Conservation (phyloP, 2,329 filamentous ascomycete species). For the Clonostachys rhizophaga region DNA sequence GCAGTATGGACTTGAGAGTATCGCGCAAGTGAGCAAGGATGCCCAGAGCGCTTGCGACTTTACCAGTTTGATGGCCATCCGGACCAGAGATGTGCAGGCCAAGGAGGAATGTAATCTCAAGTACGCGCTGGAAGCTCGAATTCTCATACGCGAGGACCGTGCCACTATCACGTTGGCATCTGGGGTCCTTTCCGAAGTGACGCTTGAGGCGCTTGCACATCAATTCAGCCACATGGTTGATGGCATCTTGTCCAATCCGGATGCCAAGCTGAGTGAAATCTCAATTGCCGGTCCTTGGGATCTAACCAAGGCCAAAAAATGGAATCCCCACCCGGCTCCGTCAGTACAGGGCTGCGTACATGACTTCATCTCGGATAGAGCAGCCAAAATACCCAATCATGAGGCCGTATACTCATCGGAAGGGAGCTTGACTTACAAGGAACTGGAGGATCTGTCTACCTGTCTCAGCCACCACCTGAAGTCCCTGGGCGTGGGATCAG, state of each 20-base stretch:
- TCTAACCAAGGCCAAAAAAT: conserved; percentile 19
- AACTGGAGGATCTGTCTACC: conserved; percentile 1
- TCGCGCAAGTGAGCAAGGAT: conserved; percentile 4
- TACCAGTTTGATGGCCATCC: neutral
- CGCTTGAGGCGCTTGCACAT: neutral
- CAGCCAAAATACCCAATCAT: neutral
- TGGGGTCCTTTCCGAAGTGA: neutral
- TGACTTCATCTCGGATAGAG: neutral
- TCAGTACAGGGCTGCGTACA: neutral
- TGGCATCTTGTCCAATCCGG: neutral
- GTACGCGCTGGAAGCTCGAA: neutral
- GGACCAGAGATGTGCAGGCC: neutral
- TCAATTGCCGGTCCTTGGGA: conserved; percentile 1
- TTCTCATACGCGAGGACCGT: too few species aligned
- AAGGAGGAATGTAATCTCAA: conserved; percentile 1
- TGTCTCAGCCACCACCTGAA: neutral
- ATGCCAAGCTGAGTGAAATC: neutral
- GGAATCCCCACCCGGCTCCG: conserved; percentile 9
- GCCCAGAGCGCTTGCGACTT: conserved; percentile 2
- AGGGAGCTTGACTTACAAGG: conserved; percentile 1
- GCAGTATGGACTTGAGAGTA: conserved; percentile 8
- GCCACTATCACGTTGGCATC: too few species aligned
- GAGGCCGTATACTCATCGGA: conserved; percentile 4
- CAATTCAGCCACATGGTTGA: conserved; percentile 1
- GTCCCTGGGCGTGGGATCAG: conserved; percentile 13